Percentiles rank a stretch among this genome's conserved stretches.
Evolutionary conservation across 805 yeast genomes (phyloP).

Genomic region (Monosporozyma solicola): DNA sequence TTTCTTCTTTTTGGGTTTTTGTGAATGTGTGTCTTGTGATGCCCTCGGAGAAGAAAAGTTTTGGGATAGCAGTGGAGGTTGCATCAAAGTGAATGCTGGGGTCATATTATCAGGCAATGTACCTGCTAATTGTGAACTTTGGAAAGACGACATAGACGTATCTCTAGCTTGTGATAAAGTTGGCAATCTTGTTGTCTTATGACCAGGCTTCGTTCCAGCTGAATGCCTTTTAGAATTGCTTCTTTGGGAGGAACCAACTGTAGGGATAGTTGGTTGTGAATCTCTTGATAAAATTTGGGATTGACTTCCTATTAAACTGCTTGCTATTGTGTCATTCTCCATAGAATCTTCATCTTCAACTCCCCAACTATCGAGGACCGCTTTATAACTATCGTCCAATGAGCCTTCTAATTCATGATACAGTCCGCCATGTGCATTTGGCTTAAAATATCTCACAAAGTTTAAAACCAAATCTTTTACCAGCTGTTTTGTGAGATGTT

Average conservation of each 20-base stretch:
- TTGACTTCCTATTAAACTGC: not conserved
- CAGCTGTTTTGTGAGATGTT: conserved; percentile 12
- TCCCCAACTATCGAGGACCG: conserved; percentile 22
- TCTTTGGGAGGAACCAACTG: conserved; percentile 23
- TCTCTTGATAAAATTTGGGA: conserved; percentile 11
- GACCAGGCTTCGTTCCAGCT: not conserved
- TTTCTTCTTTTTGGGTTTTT: conserved; percentile 35
- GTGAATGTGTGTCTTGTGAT: conserved; percentile 12
- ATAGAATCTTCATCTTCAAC: conserved; percentile 17
- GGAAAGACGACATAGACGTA: not conserved
- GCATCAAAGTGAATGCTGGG: conserved; percentile 28
- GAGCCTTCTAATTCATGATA: conserved; percentile 4
- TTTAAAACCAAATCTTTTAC: conserved; percentile 15
- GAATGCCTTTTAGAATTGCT: not conserved
- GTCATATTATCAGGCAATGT: conserved; percentile 24
- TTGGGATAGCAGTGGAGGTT: conserved; percentile 6
- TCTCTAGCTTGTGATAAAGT: not conserved
- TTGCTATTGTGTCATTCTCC: conserved; percentile 6
- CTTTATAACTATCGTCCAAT: conserved; percentile 10
- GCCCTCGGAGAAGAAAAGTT: conserved; percentile 11
- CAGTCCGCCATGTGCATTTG: conserved; percentile 4
- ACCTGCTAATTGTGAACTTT: conserved; percentile 4
- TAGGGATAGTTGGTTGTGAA: conserved; percentile 25
- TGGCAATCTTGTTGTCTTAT: not conserved
- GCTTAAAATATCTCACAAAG: conserved; percentile 9